Percentiles rank a stretch among this genome's conserved stretches.
These are phyloP conservation scores for Aspergillus sp. DNA, from an alignment of 2,329 filamentous ascomycete genomes.

Conservation along the genomic window DNA sequence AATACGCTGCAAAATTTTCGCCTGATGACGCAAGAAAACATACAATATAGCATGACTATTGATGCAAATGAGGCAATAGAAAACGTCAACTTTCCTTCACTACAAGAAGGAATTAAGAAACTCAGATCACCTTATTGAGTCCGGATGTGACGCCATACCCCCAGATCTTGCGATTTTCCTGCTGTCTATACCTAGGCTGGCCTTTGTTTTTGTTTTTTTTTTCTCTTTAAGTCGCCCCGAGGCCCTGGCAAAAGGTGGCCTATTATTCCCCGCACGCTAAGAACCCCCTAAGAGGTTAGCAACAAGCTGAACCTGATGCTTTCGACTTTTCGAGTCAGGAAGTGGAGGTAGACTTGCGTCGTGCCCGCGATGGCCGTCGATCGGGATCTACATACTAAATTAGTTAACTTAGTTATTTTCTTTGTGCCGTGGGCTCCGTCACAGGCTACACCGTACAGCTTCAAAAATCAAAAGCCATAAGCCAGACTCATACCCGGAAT, in stretches of 20 bases:
- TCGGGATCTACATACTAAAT: not conserved
- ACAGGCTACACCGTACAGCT: too few species aligned
- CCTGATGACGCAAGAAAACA: conserved; percentile 2
- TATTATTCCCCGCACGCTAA: too few species aligned
- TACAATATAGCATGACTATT: not conserved
- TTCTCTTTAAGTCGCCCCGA: not conserved
- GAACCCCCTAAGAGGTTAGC: too few species aligned
- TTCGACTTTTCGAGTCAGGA: too few species aligned
- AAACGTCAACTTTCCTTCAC: not conserved
- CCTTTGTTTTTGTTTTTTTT: not conserved
- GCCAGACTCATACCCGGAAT: not conserved
- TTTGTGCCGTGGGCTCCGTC: too few species aligned
- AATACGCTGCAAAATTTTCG: not conserved
- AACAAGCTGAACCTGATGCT: too few species aligned
- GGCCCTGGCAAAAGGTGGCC: too few species aligned
- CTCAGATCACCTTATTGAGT: not conserved
- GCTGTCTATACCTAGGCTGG: not conserved
- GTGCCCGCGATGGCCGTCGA: not conserved
- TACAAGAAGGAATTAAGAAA: too few species aligned
- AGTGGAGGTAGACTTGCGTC: not conserved
- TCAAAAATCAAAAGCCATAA: too few species aligned
- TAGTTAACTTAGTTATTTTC: not conserved
- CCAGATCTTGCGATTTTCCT: not conserved
- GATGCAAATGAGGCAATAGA: not conserved
- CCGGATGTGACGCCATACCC: not conserved